Evolutionary conservation across 768 basidiomycete species (phyloP), one percentile per base, ranked within the genome.

Genomic region (Tricholoma hemisulphureum): DNA sequence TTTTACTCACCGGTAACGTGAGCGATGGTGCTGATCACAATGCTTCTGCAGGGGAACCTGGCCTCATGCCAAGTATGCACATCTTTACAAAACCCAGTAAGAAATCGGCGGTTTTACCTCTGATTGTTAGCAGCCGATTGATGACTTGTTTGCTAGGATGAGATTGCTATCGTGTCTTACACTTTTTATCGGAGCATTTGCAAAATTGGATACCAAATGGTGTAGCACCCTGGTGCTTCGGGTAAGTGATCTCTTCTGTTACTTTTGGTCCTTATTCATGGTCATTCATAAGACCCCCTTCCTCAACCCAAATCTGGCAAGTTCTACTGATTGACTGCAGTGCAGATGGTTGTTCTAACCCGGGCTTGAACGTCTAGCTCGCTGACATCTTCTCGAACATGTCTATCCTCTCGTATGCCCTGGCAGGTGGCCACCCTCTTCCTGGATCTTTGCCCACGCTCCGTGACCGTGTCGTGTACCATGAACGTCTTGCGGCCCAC

Each of bases 281-380:
- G 13, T n/a, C 6, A 23, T 18, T 7, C 21, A 20, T 50, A n/a
- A 80, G 77, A 77, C 79, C 6, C 78, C 79, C 9, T 79, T 74
- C 58, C 62, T 80, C 52, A 80, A 80, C 54, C 78, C 79, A 0
- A 77, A 78, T 51, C 69, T 80, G 3, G 79, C 78, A 59, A 63
- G 75, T 58, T 10, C 1, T 4, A n/a, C 7, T 20, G 14, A 39
- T 32, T 31, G 28, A 6, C 32, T 43, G 23, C 3, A 1, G 14
- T 14, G 18, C 51, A 32, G 9, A 31, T 37, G 3, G 9, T 35
- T 35, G 4, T 13, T 28, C 10, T 28, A 46, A 31, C 51, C 24
- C 28, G 10, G 1, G 8, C n/a, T 49, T 28, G 13, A n/a, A 18
- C 3, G 14, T 35, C 29, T 43, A 80, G 79, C 68, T 80, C 14